Evolutionary conservation across 2,329 filamentous ascomycete species (phyloP), one percentile per base, ranked within the genome.

Genomic region (Colletotrichum lini): DNA sequence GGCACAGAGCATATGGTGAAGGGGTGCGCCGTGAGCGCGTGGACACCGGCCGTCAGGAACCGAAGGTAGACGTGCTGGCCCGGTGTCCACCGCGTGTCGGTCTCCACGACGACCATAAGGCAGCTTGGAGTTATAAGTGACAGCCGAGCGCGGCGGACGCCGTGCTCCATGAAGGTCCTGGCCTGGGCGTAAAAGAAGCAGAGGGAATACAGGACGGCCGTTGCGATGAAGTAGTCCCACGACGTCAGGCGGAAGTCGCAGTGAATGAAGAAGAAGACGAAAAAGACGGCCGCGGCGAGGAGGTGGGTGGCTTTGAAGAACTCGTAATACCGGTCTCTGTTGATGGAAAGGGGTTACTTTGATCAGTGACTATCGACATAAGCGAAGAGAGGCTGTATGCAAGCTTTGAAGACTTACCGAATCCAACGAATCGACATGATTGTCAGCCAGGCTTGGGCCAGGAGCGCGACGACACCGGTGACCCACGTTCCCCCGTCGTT

Each of bases 161-260:
- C 66, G 12, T 69, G 66, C 40, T n/a, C 88, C 87, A 74, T 89
- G 82, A 3, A 85, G 74, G 66, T 69, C 15, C 40, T 64, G 45
- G 45, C 53, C 6, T 53, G 52, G 0, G 85, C 75, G 76, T 89
- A 91, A 8, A 91, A 74, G 63, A 73, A 54, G 35, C 65, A 73
- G 30, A 72, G 47, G 1, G 58, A 38, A 61, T 77, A 77, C 0
- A 79, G 58, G 0, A 84, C 82, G 10, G 80, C 88, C 0, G 86
- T 84, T 2, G 86, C 89, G 72, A 91, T 86, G 76, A 91, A 90
- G 76, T 91, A 91, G 79, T 91, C 86, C 87, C 86, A 90, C 2
- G 88, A 89, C 1, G 85, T 84, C 15, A 91, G 80, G 0, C 80
- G 83, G 77, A 84, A 86, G 76, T 88, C 84, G 76, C 89, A 90